A percentile compares a stretch with the other conserved stretches of the same genome.
phyloP scores from a whole-genome alignment of 1,139 yeast species.

The Hyphopichia khmerensis region DNA sequence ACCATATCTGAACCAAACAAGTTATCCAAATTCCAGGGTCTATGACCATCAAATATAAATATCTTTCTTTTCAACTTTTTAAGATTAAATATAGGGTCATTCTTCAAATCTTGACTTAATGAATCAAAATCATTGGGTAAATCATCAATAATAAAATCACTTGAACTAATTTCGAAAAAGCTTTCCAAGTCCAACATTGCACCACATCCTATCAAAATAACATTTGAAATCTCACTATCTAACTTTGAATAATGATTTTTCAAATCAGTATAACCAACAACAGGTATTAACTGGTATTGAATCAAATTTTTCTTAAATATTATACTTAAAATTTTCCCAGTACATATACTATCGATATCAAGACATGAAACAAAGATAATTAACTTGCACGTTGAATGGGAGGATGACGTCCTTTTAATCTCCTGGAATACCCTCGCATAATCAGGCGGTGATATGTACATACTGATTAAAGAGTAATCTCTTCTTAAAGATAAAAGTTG shows the following conservation, averaged over 20 bases:
- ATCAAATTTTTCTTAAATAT: constrained; percentile 78
- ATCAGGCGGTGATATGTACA: constrained; percentile 66
- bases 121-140: constrained; percentile 5
- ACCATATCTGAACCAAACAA: constrained; percentile 82
- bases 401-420: constrained; percentile 60
- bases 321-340: constrained; percentile 71
- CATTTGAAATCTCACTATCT: constrained; percentile 76
- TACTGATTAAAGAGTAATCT: constrained; percentile 15
- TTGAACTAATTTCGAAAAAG: constrained; percentile 66
- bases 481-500: neutral
- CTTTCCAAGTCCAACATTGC: constrained; percentile 85
- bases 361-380: constrained; percentile 89
- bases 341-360: constrained; percentile 89
- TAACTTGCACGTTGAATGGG: constrained; percentile 87
- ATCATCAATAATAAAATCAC: constrained; percentile 28
- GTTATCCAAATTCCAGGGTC: constrained; percentile 97
- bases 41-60: constrained; percentile 84
- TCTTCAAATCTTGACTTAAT: constrained; percentile 4
- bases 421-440: constrained; percentile 60
- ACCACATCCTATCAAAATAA: constrained; percentile 90
- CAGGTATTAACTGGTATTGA: constrained; percentile 87
- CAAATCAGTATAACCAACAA: constrained; percentile 88
- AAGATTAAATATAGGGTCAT: constrained; percentile 4
- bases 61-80: constrained; percentile 34
- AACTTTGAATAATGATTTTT: constrained; percentile 59